Base-by-base conservation (phyloP, 2,329 filamentous ascomycete genomes). In the Aureobasidium namibiae region DNA sequence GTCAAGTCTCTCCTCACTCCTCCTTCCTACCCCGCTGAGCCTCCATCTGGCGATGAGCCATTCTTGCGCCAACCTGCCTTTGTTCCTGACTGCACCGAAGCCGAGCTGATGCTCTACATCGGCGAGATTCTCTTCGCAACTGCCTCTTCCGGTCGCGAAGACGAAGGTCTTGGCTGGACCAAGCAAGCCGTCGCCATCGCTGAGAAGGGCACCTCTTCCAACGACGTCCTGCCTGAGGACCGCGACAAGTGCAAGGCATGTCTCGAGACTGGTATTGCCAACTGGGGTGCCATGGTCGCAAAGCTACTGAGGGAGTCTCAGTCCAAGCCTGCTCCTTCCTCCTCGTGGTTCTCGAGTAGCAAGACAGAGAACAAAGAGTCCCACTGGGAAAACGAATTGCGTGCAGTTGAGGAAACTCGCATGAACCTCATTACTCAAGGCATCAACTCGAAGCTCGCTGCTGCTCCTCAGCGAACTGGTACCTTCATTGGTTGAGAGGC, bases 81-180 rank as follows among this genome's bases (percentile, higher is more conserved):
- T 2, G 84, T 89, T 7, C 66, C 67, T 64, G 80, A 82, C 38
- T 96, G 92, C 72, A 87, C 94, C 64, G 92, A 96, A 72, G 90
- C 91, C 2, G 90, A 84, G 0, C 75, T 96, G 14, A 91, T 90
- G 78, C 81, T 91, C 24, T 94, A 96, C 72, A 92, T 97, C 63
- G 92, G 92, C 61, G 92, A 97, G 75, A 95, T 97, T 54, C 80
- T 97, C 33, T 96, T 88, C 72, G 83, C 89, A 0, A 82, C 82
- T 4, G 80, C 82, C 3, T 24, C n/a, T 74, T 77, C 62, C 10
- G 64, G 69, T 18, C 76, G 72, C 18, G 76, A 78, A 53, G 85
- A 89, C 50, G 86, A 88, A 62, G 92, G 91, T 0, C 78, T 96
- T 1, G 85, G 85, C 6, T 97, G 92, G 92, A 96, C 92, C 8